These are phyloP conservation scores for Aspergillus flavus DNA, from an alignment of 2,329 filamentous ascomycete genomes.

Conservation along the genomic window DNA sequence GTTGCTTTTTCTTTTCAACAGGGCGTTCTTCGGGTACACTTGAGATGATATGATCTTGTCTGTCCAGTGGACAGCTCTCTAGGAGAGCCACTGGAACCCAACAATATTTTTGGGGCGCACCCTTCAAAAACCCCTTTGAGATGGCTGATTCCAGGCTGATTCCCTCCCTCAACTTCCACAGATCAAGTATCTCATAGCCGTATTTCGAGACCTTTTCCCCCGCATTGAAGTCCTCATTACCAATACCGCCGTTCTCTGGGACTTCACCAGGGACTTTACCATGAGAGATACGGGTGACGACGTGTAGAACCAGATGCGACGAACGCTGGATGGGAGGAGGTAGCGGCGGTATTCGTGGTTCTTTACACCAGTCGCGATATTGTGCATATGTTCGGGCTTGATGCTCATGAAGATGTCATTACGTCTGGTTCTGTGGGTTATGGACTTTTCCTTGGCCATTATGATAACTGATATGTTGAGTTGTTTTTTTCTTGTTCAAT, in stretches of 20 bases:
- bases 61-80: background rate
- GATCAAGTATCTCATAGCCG: constrained; percentile 58
- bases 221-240: constrained; percentile 57
- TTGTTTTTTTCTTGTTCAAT: no score
- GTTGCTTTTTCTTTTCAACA: background rate
- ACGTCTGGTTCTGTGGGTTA: background rate
- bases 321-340: constrained; percentile 53
- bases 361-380: constrained; percentile 31
- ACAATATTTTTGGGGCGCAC: background rate
- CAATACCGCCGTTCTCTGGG: constrained; percentile 47
- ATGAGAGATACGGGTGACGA: constrained; percentile 60
- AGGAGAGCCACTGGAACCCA: background rate
- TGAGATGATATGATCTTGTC: background rate
- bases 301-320: constrained; percentile 65
- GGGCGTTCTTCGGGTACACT: background rate
- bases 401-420: constrained; percentile 45
- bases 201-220: constrained; percentile 44
- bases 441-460: background rate
- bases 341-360: constrained; percentile 61
- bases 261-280: constrained; percentile 55
- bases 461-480: no score
- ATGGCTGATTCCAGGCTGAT: background rate
- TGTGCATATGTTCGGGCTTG: constrained; percentile 48
- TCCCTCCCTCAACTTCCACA: constrained; percentile 65
- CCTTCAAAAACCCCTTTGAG: background rate